These are phyloP conservation scores for Globomyces sp. DNA, from an alignment of 371 early-diverging fungal genomes.

Conservation along the genomic window DNA sequence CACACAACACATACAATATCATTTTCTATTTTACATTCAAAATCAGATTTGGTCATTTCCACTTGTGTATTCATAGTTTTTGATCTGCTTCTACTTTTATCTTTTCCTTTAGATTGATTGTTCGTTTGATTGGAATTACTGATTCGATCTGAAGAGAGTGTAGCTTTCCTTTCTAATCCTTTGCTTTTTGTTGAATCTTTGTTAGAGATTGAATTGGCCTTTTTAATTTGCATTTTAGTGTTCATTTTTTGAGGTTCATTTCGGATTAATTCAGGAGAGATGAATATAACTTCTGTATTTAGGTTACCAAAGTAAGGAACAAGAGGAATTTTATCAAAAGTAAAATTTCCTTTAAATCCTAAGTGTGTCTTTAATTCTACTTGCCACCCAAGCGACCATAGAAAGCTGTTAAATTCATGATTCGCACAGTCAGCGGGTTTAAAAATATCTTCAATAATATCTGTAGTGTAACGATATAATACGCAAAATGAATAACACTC, in stretches of 20 bases:
- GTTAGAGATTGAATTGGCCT: not conserved
- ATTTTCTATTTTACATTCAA: slow-evolving; percentile 35
- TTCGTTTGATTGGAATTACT: not conserved
- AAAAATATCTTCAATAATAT: slow-evolving; percentile 36
- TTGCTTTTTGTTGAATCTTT: not conserved
- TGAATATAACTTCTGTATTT: slow-evolving; percentile 67
- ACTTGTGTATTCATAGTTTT: slow-evolving; percentile 15
- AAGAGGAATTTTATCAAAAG: slow-evolving; percentile 52
- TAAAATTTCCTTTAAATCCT: slow-evolving; percentile 66
- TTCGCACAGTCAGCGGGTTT: not conserved
- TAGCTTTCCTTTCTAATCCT: too few relatives aligned
- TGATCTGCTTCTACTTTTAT: slow-evolving; percentile 8
- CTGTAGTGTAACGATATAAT: slow-evolving; percentile 59
- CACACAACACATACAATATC: slow-evolving; percentile 65
- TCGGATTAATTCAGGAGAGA: slow-evolving; percentile 51
- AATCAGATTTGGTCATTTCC: not conserved
- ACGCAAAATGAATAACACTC: slow-evolving; percentile 69
- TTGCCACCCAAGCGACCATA: slow-evolving; percentile 25
- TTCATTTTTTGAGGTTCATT: not conserved
- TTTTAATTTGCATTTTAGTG: not conserved
- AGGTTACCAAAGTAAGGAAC: slow-evolving; percentile 73
- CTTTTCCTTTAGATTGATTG: not conserved
- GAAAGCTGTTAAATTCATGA: slow-evolving; percentile 10
- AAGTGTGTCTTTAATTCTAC: slow-evolving; percentile 55
- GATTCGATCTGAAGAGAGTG: too few relatives aligned